A percentile compares a stretch with the other conserved stretches of the same genome.
phyloP scores from a whole-genome alignment of 192 early-diverging fungal species.

The Entomortierella beljakovae region DNA sequence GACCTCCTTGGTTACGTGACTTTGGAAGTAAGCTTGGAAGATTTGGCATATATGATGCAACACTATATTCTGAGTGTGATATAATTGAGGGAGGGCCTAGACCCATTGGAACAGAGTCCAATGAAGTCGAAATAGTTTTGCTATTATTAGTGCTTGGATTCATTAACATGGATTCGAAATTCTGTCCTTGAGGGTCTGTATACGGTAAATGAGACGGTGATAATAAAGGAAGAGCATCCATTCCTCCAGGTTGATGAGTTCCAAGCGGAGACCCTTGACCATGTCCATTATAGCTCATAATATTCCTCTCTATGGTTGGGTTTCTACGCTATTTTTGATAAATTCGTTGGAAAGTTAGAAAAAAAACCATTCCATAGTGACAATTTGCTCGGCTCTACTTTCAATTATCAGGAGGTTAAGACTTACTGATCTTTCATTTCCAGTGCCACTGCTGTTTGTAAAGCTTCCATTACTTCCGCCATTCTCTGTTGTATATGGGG shows the following conservation, averaged over 20 bases:
- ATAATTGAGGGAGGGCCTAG: slow-evolving; percentile 26
- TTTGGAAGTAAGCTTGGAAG: slow-evolving; percentile 8
- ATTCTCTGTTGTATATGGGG: slow-evolving; percentile 16
- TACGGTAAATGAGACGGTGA: slow-evolving; percentile 15
- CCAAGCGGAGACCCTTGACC: slow-evolving; percentile 13
- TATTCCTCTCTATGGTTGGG: neutral
- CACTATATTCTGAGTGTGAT: slow-evolving; percentile 26
- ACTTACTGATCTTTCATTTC: slow-evolving; percentile 27
- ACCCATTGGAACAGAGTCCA: slow-evolving; percentile 31
- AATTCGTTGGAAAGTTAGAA: no score
- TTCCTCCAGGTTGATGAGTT: slow-evolving; percentile 6
- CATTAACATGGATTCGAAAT: slow-evolving; percentile 8
- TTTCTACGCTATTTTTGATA: slow-evolving; percentile 1
- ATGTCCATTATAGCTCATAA: slow-evolving; percentile 21
- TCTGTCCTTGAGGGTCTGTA: slow-evolving; percentile 16
- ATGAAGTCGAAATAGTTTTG: slow-evolving; percentile 12
- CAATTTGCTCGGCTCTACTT: neutral
- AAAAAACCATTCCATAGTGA: no score
- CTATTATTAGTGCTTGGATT: slow-evolving; percentile 10
- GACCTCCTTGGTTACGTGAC: neutral
- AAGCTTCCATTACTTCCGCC: slow-evolving; percentile 15
- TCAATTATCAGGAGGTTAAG: no score
- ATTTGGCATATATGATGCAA: slow-evolving; percentile 20
- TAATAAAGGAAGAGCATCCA: slow-evolving; percentile 8
- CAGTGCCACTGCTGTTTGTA: neutral